phyloP scores from a whole-genome alignment of 2,329 filamentous ascomycete species.

The Colletotrichum sublineola region DNA sequence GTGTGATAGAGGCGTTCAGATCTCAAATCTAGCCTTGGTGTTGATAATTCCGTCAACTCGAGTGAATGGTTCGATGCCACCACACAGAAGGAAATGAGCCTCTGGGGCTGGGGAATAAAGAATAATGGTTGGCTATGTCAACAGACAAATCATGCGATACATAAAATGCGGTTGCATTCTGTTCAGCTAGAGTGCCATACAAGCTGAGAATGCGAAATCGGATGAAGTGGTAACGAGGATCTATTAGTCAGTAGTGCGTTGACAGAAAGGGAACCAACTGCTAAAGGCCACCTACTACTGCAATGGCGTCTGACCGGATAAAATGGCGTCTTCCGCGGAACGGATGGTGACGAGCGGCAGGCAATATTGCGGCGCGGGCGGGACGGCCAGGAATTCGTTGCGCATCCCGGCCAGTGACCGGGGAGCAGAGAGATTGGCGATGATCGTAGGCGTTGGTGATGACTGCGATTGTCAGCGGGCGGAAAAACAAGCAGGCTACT shows the following conservation, averaged over 20 bases:
- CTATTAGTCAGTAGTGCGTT: neutral
- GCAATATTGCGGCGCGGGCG: conserved; percentile 34
- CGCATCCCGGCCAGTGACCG: conserved; percentile 25
- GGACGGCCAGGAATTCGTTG: conserved; percentile 36
- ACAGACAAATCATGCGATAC: conserved; percentile 12
- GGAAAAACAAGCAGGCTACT: conserved; percentile 9
- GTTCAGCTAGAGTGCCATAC: conserved; percentile 7
- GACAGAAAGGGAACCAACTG: neutral
- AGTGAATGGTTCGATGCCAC: conserved; percentile 31
- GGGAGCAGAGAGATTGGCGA: conserved; percentile 26
- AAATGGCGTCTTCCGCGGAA: conserved; percentile 27
- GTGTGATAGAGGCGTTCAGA: conserved; percentile 22
- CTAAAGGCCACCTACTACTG: neutral
- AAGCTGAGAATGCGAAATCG: conserved; percentile 7
- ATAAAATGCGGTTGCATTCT: conserved; percentile 1
- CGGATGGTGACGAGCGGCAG: conserved; percentile 22
- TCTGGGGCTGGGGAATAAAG: neutral
- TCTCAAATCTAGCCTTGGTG: conserved; percentile 3
- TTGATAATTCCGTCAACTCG: conserved; percentile 1
- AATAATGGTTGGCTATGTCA: neutral
- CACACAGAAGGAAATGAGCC: conserved; percentile 16
- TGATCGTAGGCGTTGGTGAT: conserved; percentile 11
- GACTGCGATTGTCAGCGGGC: conserved; percentile 24
- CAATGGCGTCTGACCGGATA: conserved; percentile 22
- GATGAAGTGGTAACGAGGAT: conserved; percentile 11